Percentiles rank a stretch among this genome's conserved stretches.
These are phyloP conservation scores for Epichloe scottii DNA, from an alignment of 2,329 filamentous ascomycete genomes.

Conservation along the genomic window DNA sequence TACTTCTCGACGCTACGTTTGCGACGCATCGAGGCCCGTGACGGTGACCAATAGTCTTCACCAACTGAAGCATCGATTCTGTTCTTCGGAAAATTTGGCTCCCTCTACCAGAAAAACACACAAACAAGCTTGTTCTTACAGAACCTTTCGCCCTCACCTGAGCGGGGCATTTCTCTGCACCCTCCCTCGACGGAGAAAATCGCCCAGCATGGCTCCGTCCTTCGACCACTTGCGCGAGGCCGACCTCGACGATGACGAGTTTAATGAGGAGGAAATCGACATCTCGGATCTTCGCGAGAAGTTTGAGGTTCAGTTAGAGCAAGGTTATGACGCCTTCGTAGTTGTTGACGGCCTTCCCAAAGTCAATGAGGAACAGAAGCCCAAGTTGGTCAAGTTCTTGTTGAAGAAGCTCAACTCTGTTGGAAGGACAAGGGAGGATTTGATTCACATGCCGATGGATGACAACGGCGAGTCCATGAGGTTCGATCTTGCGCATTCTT, in stretches of 20 bases:
- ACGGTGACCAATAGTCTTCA: not conserved
- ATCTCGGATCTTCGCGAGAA: conserved; percentile 88
- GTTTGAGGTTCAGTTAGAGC: conserved; percentile 90
- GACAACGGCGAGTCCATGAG: conserved; percentile 76
- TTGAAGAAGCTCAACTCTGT: conserved; percentile 82
- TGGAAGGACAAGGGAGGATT: conserved; percentile 74
- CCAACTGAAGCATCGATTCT: not conserved
- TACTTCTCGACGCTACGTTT: not conserved
- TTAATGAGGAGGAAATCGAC: conserved; percentile 88
- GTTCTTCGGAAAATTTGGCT: not conserved
- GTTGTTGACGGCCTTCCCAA: conserved; percentile 88
- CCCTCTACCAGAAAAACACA: not conserved
- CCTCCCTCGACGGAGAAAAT: conserved; percentile 19
- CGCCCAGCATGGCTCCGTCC: conserved; percentile 68
- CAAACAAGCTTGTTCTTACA: not conserved
- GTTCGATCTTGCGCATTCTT: conserved; percentile 36
- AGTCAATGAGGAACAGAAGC: conserved; percentile 80
- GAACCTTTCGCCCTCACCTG: conserved; percentile 9
- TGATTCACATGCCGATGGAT: conserved; percentile 86
- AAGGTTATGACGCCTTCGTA: conserved; percentile 92
- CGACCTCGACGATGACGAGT: conserved; percentile 73
- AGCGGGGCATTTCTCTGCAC: conserved; percentile 26
- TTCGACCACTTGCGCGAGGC: conserved; percentile 89
- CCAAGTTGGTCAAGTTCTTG: conserved; percentile 92
- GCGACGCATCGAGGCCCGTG: not conserved